Percentiles rank a stretch among this genome's conserved stretches.
phyloP scores from a whole-genome alignment of 2,329 filamentous ascomycete genomes.

The Daldinia sp. region DNA sequence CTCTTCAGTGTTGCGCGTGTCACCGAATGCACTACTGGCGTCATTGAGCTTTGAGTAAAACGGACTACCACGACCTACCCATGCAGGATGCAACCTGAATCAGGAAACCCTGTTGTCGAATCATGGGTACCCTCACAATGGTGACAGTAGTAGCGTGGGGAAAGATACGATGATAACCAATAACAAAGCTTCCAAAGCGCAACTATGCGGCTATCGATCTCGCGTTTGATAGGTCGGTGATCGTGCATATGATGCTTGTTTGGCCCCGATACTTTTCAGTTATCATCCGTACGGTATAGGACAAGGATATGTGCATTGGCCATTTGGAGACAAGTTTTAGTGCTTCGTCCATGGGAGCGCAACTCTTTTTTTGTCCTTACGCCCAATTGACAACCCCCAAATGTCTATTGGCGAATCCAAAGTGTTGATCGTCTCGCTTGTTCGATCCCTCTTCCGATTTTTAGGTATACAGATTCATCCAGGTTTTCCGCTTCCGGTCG shows the following conservation, averaged over 20 bases:
- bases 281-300: constrained; percentile 25
- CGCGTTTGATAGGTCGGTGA: constrained; percentile 41
- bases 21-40: constrained; percentile 27
- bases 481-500: constrained; percentile 24
- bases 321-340: constrained; percentile 18
- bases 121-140: constrained; percentile 34
- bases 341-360: constrained; percentile 22
- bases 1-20: constrained; percentile 21
- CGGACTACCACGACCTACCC: constrained; percentile 31
- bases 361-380: constrained; percentile 4
- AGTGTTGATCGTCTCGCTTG: constrained; percentile 21
- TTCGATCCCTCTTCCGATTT: constrained; percentile 19
- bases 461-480: constrained; percentile 13
- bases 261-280: constrained; percentile 21
- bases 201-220: constrained; percentile 46
- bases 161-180: constrained; percentile 45
- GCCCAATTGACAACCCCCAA: constrained; percentile 11
- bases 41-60: constrained; percentile 29
- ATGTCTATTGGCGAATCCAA: constrained; percentile 18
- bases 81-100: constrained; percentile 31
- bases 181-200: constrained; percentile 35
- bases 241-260: constrained; percentile 40
- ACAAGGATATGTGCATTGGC: constrained; percentile 29
- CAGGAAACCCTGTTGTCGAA: constrained; percentile 31
- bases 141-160: constrained; percentile 39